A percentile compares a stretch with the other conserved stretches of the same genome.
These are phyloP conservation scores for Clarireedia monteithiana DNA, from an alignment of 2,329 filamentous ascomycete species.

Conservation along the genomic window DNA sequence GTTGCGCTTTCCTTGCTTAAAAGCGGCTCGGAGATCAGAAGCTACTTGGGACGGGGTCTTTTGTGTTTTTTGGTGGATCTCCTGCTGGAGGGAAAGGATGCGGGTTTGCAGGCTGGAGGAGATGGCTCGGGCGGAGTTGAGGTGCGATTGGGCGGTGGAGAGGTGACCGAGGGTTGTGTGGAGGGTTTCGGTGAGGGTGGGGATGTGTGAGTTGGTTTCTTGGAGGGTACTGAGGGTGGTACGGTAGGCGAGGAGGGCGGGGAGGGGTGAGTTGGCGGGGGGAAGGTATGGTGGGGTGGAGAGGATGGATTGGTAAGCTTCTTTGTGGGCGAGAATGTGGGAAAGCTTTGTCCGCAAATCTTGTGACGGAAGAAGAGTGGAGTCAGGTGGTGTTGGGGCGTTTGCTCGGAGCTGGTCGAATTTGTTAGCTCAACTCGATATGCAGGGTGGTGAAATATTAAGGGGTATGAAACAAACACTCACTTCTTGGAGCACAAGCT, in stretches of 20 bases:
- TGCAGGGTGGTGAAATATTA: neutral
- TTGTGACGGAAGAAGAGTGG: slow-evolving; percentile 17
- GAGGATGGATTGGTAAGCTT: slow-evolving; percentile 58
- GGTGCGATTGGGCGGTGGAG: neutral
- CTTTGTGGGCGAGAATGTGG: slow-evolving; percentile 48
- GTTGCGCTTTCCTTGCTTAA: slow-evolving; percentile 39
- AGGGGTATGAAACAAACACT: neutral
- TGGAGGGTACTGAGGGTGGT: slow-evolving; percentile 65
- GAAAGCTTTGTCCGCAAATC: slow-evolving; percentile 31
- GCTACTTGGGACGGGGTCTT: neutral
- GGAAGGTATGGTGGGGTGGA: slow-evolving; percentile 59
- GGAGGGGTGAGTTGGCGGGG: slow-evolving; percentile 57
- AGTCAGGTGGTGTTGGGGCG: slow-evolving; percentile 16
- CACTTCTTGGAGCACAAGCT: slow-evolving; percentile 42
- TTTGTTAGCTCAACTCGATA: neutral
- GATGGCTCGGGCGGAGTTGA: slow-evolving; percentile 45
- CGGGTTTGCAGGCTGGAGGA: slow-evolving; percentile 46
- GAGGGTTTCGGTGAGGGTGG: slow-evolving; percentile 31
- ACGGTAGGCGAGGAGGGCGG: slow-evolving; percentile 63
- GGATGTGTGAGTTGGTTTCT: slow-evolving; percentile 55
- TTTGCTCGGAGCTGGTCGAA: slow-evolving; percentile 24
- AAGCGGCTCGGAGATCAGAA: neutral
- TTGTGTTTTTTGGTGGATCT: neutral
- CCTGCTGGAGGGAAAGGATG: slow-evolving; percentile 46
- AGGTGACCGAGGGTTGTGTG: neutral